Conservation (phyloP, 805 yeast genomes). For the Yamadazyma phyllophila region DNA sequence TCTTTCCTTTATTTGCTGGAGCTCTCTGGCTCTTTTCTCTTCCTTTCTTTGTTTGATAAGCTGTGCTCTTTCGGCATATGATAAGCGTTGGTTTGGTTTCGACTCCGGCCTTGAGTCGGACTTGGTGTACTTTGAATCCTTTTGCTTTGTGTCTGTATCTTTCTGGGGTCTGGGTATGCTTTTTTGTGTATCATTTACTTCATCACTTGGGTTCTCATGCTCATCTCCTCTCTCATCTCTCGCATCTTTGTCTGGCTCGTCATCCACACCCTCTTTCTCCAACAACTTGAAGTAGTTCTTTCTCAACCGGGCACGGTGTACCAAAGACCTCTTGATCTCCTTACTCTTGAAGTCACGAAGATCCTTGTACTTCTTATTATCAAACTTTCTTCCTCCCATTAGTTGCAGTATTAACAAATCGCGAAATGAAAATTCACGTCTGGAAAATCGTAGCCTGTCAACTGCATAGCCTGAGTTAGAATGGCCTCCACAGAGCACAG, state of each 20-base stretch:
- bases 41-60: constrained; percentile 48
- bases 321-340: constrained; percentile 75
- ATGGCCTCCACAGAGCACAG: background rate
- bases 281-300: constrained; percentile 77
- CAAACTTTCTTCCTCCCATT: constrained; percentile 13
- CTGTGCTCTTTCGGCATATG: constrained; percentile 45
- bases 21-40: constrained; percentile 37
- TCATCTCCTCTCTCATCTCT: constrained; percentile 3
- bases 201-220: constrained; percentile 6
- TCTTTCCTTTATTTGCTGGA: constrained; percentile 38
- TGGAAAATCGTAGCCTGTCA: background rate
- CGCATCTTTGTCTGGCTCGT: constrained; percentile 13
- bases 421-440: background rate
- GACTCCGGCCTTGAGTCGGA: constrained; percentile 14
- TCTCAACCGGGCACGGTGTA: constrained; percentile 77
- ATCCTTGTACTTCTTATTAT: constrained; percentile 23
- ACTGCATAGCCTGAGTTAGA: background rate
- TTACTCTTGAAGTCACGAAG: constrained; percentile 42
- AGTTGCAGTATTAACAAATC: background rate
- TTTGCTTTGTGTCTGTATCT: constrained; percentile 1
- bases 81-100: background rate
- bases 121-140: constrained; percentile 7
- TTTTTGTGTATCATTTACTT: constrained; percentile 14
- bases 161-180: constrained; percentile 15
- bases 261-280: constrained; percentile 50